Evolutionary conservation across 2,329 filamentous ascomycete species (phyloP).

Genomic region (Myriosclerotinia duriaeana): DNA sequence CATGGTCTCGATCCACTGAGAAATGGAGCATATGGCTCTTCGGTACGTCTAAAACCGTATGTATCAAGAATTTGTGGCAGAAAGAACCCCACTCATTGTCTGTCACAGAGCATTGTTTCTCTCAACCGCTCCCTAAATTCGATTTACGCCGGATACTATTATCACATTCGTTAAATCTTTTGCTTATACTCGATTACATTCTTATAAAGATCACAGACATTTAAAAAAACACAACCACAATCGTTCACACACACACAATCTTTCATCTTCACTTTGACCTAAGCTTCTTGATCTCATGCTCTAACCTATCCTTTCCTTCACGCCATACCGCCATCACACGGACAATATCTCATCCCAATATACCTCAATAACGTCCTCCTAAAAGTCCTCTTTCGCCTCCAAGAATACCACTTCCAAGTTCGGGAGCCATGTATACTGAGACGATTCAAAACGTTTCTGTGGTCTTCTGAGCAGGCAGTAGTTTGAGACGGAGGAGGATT

Average conservation of each 20-base stretch:
- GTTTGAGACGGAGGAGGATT: slow-evolving; percentile 3
- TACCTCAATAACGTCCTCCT: background rate
- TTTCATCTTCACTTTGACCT: background rate
- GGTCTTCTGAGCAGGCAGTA: slow-evolving; percentile 13
- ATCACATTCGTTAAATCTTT: no score
- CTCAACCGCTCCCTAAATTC: no score
- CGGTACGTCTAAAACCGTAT: no score
- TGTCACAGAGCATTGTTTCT: no score
- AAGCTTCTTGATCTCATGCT: background rate
- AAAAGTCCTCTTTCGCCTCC: background rate
- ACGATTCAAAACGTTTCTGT: slow-evolving; percentile 6
- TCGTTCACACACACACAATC: background rate
- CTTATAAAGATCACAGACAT: no score
- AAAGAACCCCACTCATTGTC: no score
- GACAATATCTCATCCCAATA: background rate
- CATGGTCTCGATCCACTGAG: no score
- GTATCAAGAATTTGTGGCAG: no score
- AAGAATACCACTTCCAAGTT: slow-evolving; percentile 7
- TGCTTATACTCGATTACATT: no score
- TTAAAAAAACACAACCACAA: background rate
- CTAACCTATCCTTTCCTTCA: background rate
- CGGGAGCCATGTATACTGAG: slow-evolving; percentile 19
- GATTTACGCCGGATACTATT: no score
- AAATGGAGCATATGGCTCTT: no score
- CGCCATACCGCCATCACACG: background rate